Evolutionary conservation across 805 yeast genomes (phyloP).

Genomic region (Lipomyces sp.): DNA sequence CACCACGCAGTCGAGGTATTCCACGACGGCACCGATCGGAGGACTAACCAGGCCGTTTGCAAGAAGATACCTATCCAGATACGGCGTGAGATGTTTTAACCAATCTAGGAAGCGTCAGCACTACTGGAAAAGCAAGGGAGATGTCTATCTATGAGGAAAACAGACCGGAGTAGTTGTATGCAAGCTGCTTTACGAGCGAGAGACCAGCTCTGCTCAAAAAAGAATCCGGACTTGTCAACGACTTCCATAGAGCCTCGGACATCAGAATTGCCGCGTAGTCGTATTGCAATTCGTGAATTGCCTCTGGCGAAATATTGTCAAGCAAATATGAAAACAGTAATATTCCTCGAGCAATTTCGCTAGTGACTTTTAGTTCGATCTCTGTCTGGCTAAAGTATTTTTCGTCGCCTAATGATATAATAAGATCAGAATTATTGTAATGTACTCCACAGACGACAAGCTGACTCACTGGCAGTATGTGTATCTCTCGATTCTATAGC

Average conservation of each 20-base stretch:
- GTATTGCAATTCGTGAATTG: constrained; percentile 19
- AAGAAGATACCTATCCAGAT: constrained; percentile 14
- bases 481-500: constrained; percentile 38
- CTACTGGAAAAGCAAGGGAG: too few species aligned
- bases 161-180: constrained; percentile 16
- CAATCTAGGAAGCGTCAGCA: constrained; percentile 7
- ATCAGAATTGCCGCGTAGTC: constrained; percentile 23
- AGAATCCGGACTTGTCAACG: constrained; percentile 17
- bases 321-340: constrained; percentile 17
- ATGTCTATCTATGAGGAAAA: not conserved
- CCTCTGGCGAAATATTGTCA: constrained; percentile 9
- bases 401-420: constrained; percentile 20
- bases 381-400: constrained; percentile 24
- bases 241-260: constrained; percentile 21
- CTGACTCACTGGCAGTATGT: constrained; percentile 11
- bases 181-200: constrained; percentile 11
- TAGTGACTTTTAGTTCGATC: constrained; percentile 7
- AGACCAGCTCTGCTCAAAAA: constrained; percentile 17
- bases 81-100: constrained; percentile 9
- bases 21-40: constrained; percentile 16
- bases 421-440: not conserved
- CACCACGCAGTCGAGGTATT: constrained; percentile 19
- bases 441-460: too few species aligned
- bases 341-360: constrained; percentile 23
- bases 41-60: constrained; percentile 19